Conservation (phyloP, 495 filamentous ascomycete genomes). For the Amphirosellinia nigrospora region DNA sequence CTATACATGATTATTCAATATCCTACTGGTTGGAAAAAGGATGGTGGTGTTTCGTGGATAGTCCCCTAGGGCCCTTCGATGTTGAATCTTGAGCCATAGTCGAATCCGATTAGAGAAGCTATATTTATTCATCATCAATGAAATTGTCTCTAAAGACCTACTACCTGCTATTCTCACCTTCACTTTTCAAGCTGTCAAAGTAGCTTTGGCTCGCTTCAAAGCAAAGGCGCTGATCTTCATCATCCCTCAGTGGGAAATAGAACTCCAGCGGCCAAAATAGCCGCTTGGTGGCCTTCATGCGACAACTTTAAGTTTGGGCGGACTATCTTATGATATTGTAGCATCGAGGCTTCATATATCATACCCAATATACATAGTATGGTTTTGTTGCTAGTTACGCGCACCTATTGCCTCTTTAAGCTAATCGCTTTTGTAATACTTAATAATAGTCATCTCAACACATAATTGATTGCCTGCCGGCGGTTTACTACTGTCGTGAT, state of each 20-base stretch:
- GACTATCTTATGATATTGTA: background rate
- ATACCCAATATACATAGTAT: too few relatives aligned
- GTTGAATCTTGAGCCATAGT: conserved; percentile 19
- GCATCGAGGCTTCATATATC: conserved; percentile 1
- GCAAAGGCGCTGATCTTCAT: background rate
- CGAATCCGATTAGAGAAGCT: conserved; percentile 23
- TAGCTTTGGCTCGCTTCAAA: background rate
- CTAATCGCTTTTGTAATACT: conserved; percentile 7
- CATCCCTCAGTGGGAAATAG: background rate
- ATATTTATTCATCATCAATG: conserved; percentile 21
- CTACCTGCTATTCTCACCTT: background rate
- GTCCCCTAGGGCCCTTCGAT: conserved; percentile 13
- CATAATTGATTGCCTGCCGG: conserved; percentile 17
- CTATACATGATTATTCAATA: conserved; percentile 22
- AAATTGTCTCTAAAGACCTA: background rate
- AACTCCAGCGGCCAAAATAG: background rate
- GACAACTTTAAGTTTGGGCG: background rate
- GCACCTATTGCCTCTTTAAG: background rate
- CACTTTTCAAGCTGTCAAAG: background rate
- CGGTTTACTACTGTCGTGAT: background rate
- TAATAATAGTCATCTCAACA: background rate
- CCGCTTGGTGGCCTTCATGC: background rate
- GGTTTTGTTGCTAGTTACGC: background rate
- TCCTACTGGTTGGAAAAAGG: conserved; percentile 23
- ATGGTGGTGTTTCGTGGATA: conserved; percentile 1